Evolutionary conservation across 192 early-diverging fungal genomes (phyloP).

Genomic region (Fimicolochytrium jonesii): DNA sequence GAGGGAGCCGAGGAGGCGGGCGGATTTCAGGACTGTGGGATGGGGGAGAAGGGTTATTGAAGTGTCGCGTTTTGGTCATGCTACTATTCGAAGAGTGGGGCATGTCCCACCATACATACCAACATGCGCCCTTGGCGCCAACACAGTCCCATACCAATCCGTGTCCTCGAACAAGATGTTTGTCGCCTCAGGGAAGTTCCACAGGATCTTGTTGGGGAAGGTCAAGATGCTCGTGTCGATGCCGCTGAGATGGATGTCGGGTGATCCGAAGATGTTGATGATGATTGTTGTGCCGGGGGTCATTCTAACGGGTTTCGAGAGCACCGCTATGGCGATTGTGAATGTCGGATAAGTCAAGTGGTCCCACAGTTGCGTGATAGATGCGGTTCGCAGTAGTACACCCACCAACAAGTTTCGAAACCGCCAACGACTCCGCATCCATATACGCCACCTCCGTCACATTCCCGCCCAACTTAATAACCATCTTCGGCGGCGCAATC

Average conservation of each 20-base stretch:
- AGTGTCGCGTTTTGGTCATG: background rate
- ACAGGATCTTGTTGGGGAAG: conserved; percentile 4
- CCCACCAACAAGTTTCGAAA: background rate
- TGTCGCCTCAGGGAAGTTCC: conserved; percentile 1
- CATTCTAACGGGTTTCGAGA: background rate
- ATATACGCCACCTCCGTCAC: background rate
- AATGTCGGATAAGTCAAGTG: no score
- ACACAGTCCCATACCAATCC: conserved; percentile 11
- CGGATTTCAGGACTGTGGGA: background rate
- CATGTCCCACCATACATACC: background rate
- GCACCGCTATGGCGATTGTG: no score
- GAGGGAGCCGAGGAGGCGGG: background rate
- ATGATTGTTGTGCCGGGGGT: conserved; percentile 4
- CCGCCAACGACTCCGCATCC: background rate
- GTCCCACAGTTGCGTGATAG: no score
- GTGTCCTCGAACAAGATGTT: background rate
- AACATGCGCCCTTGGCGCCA: conserved; percentile 13
- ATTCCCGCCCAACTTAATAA: background rate
- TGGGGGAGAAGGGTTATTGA: background rate
- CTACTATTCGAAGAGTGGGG: background rate
- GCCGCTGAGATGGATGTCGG: background rate
- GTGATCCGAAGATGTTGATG: conserved; percentile 1
- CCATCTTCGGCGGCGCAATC: background rate
- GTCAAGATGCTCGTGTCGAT: conserved; percentile 7
- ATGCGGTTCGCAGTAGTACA: no score